Evolutionary conservation across 78 protist species (phyloP).

Genomic region (Planoprotostelium fungivorum): DNA sequence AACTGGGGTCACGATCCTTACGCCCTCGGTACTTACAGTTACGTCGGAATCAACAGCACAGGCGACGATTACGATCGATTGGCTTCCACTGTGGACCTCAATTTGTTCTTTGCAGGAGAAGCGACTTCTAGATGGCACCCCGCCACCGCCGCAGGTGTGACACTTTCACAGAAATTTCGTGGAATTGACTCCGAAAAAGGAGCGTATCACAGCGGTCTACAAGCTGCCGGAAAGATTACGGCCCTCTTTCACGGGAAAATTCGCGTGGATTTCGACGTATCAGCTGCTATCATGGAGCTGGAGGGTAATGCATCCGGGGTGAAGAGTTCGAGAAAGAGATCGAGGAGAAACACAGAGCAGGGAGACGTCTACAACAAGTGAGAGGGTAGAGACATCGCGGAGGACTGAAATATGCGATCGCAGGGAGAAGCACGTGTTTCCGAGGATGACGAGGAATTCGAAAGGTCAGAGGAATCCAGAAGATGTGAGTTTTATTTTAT

Average conservation of each 20-base stretch:
- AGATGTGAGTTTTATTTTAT: too few relatives aligned
- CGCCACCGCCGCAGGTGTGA: neutral
- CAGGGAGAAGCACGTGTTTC: too few relatives aligned
- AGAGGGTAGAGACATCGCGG: too few relatives aligned
- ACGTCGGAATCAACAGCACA: neutral
- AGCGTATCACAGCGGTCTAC: neutral
- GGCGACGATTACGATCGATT: neutral
- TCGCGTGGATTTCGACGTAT: neutral
- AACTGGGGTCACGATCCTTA: neutral
- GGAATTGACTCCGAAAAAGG: neutral
- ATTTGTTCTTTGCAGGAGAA: neutral
- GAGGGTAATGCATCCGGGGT: too few relatives aligned
- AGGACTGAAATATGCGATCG: too few relatives aligned
- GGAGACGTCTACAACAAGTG: too few relatives aligned
- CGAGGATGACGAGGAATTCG: too few relatives aligned
- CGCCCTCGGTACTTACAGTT: neutral
- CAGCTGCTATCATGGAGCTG: too few relatives aligned
- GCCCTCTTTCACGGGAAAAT: neutral
- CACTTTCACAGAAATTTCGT: neutral
- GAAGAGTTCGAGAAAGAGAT: too few relatives aligned
- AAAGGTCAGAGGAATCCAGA: too few relatives aligned
- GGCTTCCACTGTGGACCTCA: neutral
- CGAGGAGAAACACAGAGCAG: too few relatives aligned
- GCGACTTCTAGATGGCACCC: neutral
- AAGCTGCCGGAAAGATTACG: neutral